Conservation (phyloP, 2,329 filamentous ascomycete species). For the Thielaviopsis musarum region DNA sequence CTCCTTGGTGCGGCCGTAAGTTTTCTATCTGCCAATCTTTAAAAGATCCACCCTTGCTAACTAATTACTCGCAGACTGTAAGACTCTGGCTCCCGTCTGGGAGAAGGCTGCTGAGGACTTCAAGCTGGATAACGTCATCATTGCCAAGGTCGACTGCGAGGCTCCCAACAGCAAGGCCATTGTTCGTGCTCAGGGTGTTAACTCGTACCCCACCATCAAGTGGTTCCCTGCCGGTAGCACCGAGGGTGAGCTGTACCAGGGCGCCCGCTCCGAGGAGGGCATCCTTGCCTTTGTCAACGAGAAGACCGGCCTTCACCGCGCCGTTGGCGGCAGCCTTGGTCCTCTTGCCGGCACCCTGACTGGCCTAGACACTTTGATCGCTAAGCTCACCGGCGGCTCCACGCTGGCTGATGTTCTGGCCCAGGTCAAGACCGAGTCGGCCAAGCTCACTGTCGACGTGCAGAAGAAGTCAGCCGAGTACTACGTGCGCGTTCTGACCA, state of each 20-base stretch:
- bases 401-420: constrained; percentile 38
- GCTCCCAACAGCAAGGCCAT: constrained; percentile 67
- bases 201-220: constrained; percentile 91
- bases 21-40: not conserved
- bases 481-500: constrained; percentile 82
- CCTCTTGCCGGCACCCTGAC: constrained; percentile 66
- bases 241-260: constrained; percentile 52
- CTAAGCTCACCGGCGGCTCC: constrained; percentile 51
- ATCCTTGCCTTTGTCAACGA: constrained; percentile 73
- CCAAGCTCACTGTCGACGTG: constrained; percentile 42
- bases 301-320: constrained; percentile 75
- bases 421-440: constrained; percentile 57
- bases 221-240: constrained; percentile 81
- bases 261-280: constrained; percentile 59
- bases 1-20: constrained; percentile 96
- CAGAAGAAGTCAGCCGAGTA: constrained; percentile 75
- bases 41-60: not conserved
- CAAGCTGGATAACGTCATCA: constrained; percentile 59
- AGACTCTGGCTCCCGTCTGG: constrained; percentile 78
- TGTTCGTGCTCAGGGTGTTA: constrained; percentile 59
- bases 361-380: constrained; percentile 57
- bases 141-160: constrained; percentile 94
- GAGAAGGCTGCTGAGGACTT: constrained; percentile 76
- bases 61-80: constrained; percentile 57
- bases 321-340: constrained; percentile 64